These are phyloP conservation scores for Zygoascus biomembranicola DNA, from an alignment of 805 yeast genomes.

Conservation along the genomic window DNA sequence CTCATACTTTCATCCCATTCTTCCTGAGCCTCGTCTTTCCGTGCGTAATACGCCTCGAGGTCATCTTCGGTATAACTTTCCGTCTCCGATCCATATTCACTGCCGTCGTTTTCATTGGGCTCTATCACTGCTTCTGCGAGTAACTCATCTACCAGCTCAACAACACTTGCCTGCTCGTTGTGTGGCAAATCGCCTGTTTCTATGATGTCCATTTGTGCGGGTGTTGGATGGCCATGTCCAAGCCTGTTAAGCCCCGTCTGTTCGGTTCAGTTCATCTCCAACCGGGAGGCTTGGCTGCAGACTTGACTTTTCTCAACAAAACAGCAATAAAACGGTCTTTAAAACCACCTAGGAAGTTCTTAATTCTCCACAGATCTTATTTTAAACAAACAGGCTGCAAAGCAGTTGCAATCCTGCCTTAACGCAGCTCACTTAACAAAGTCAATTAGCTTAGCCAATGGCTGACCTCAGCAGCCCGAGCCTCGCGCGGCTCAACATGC, in stretches of 20 bases:
- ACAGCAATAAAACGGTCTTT: too few relatives aligned
- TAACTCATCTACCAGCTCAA: background rate
- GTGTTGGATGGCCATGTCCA: background rate
- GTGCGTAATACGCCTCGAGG: slow-evolving; percentile 21
- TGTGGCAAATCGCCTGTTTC: background rate
- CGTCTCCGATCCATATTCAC: background rate
- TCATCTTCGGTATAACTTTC: slow-evolving; percentile 7
- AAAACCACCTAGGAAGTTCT: too few relatives aligned
- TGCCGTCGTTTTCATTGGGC: background rate
- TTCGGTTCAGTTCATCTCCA: too few relatives aligned
- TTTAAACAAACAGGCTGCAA: too few relatives aligned
- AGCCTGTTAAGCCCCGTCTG: too few relatives aligned
- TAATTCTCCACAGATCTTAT: too few relatives aligned
- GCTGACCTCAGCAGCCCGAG: background rate
- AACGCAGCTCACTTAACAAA: too few relatives aligned
- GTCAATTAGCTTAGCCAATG: too few relatives aligned
- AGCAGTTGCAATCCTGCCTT: too few relatives aligned
- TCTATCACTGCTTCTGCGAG: background rate
- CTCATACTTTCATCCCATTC: slow-evolving; percentile 67
- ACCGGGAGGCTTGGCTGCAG: too few relatives aligned
- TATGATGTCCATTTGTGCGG: background rate
- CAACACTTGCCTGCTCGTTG: background rate
- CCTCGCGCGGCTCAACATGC: background rate
- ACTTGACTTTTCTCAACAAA: too few relatives aligned
- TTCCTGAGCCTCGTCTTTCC: slow-evolving; percentile 40